phyloP scores from a whole-genome alignment of 148 eudicot genomes.

The Rhododendron vialii region DNA sequence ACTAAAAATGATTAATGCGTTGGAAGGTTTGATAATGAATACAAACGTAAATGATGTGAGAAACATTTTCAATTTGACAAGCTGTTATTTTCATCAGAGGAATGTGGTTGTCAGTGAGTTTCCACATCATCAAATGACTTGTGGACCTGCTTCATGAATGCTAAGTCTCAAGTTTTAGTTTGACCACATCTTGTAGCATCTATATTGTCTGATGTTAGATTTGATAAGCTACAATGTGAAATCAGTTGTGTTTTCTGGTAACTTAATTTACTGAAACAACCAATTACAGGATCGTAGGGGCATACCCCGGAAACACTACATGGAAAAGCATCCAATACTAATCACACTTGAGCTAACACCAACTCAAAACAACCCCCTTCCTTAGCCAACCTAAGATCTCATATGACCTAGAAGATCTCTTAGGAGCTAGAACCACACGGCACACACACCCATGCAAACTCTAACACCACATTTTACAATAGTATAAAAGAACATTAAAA shows the following conservation, averaged over 20 bases:
- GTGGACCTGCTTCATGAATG: background rate
- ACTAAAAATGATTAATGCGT: background rate
- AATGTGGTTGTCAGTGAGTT: background rate
- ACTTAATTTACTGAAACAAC: background rate
- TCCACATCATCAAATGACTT: background rate
- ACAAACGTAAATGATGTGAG: background rate
- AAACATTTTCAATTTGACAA: background rate
- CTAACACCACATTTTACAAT: background rate
- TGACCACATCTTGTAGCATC: background rate
- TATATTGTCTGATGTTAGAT: background rate
- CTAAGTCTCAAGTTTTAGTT: background rate
- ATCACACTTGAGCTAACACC: background rate
- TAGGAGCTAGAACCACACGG: background rate
- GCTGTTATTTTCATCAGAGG: background rate
- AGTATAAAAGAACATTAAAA: background rate
- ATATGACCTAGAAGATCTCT: background rate
- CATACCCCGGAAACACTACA: background rate
- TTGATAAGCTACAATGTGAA: background rate
- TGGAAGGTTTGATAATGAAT: background rate
- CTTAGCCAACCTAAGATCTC: background rate
- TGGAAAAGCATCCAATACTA: background rate
- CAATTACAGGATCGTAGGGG: background rate
- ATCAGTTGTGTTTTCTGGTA: background rate
- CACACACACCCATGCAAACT: background rate
- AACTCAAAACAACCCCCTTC: background rate